Evolutionary conservation across 2,329 filamentous ascomycete genomes (phyloP).

Genomic region (Knufia fluminis): DNA sequence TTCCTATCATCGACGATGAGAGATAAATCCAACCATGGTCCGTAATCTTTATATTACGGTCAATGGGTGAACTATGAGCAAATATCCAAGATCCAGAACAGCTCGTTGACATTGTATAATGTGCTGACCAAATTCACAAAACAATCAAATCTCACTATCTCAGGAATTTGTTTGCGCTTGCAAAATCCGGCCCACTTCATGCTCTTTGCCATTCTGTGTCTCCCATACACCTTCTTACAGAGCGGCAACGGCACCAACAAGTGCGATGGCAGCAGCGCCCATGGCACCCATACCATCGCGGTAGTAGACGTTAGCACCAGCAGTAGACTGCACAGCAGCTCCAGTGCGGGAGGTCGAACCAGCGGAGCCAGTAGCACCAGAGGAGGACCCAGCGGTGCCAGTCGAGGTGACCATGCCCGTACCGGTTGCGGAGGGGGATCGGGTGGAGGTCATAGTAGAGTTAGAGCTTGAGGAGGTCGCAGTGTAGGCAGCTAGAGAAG

Average conservation of each 20-base stretch:
- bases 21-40: too few species aligned
- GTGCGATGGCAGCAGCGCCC: conserved; percentile 8
- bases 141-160: too few species aligned
- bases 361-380: background rate
- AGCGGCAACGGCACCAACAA: conserved; percentile 10
- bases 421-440: conserved; percentile 13
- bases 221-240: too few species aligned
- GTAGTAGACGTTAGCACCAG: conserved; percentile 4
- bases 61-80: too few species aligned
- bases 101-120: too few species aligned
- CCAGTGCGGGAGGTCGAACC: background rate
- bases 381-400: background rate
- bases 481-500: conserved; percentile 22
- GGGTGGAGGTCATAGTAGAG: conserved; percentile 14
- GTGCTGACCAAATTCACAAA: too few species aligned
- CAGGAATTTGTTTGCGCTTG: too few species aligned
- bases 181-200: too few species aligned
- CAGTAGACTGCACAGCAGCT: background rate
- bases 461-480: conserved; percentile 25
- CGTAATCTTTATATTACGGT: too few species aligned
- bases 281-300: conserved; percentile 1
- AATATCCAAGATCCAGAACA: too few species aligned
- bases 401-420: conserved; percentile 4
- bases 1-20: too few species aligned
- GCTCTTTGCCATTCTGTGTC: too few species aligned